Evolutionary conservation across 2,329 filamentous ascomycete species (phyloP).

Genomic region (Xylariaceae sp.): DNA sequence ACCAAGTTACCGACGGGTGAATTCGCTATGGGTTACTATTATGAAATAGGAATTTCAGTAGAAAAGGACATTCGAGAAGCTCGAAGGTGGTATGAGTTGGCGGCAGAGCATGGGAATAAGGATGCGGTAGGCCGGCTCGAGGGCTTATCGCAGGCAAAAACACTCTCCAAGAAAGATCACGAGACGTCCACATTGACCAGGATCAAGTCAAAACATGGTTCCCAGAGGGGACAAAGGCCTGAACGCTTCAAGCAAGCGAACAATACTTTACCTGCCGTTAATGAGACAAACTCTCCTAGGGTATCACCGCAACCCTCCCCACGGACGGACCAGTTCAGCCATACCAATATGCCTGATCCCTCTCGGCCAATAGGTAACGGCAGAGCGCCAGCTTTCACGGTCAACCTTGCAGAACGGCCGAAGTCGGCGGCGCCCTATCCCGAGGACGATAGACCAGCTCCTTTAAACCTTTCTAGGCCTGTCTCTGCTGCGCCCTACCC

Average conservation of each 20-base stretch:
- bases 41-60: constrained; percentile 92
- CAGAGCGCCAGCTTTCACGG: constrained; percentile 46
- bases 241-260: constrained; percentile 51
- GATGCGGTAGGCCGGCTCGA: constrained; percentile 81
- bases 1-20: constrained; percentile 83
- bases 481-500: constrained; percentile 49
- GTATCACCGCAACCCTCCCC: constrained; percentile 40
- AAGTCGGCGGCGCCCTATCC: constrained; percentile 66
- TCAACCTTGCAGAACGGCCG: constrained; percentile 46
- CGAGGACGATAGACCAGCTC: constrained; percentile 58
- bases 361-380: constrained; percentile 34
- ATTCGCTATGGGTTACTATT: constrained; percentile 95
- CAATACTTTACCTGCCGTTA: constrained; percentile 44
- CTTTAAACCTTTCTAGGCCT: constrained; percentile 39
- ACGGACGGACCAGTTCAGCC: constrained; percentile 34
- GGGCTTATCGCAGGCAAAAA: constrained; percentile 76
- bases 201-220: constrained; percentile 79
- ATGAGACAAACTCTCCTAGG: constrained; percentile 31
- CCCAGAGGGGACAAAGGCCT: constrained; percentile 58
- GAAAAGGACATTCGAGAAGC: constrained; percentile 80
- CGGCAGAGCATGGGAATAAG: constrained; percentile 85
- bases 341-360: constrained; percentile 43
- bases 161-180: constrained; percentile 85
- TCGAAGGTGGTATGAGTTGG: constrained; percentile 83
- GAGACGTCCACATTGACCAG: constrained; percentile 84